Base-by-base conservation (phyloP, 345 rosid species). In the Tarenaya hassleriana region DNA sequence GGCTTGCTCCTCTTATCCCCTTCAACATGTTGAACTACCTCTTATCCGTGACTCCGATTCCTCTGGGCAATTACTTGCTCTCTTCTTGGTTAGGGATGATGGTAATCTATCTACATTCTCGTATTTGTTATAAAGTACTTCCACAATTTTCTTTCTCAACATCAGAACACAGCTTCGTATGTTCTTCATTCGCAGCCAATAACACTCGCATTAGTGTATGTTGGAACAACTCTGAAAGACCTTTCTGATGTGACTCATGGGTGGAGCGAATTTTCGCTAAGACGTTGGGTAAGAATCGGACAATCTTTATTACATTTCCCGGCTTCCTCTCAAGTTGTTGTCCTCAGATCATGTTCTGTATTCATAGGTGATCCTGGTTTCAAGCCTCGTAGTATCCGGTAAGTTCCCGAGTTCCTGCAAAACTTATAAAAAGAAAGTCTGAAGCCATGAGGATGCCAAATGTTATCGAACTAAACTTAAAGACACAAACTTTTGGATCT, bases 41-140 rank as follows among this genome's bases (percentile, higher is more conserved):
- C 43, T 74, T 92, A 48, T 92, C 98, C 8, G 88, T 92, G 43
- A 92, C 98, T 27, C 95, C 98, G 24, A 84, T 88, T 50, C 53
- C 84, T n/a, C 17, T 85, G 16, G 84, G 76, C 13, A 80, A 79
- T 55, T 92, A 92, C 76, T 75, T 83, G 77, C 86, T 92, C 73
- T 94, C 95, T 52, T 85, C 98, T 56, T 92, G 98, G 98, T 47
- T 92, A 65, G 98, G 98, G 67, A 92, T 92, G 98, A 81, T 88
- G 98, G 97, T 92, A 83, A 24, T 48, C n/a, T 37, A 16, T 39
- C 31, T 27, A 10, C 57, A 60, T 32, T 53, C 32, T 39, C 16
- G 0, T 32, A 10, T 31, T 16, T 16, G 46, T 27, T 37, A 16
- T 53, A 8, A 17, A 29, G 42, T 50, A 24, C 29, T 19, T 7